phyloP scores from a whole-genome alignment of 768 basidiomycete species.

The Leccinum boreale region DNA sequence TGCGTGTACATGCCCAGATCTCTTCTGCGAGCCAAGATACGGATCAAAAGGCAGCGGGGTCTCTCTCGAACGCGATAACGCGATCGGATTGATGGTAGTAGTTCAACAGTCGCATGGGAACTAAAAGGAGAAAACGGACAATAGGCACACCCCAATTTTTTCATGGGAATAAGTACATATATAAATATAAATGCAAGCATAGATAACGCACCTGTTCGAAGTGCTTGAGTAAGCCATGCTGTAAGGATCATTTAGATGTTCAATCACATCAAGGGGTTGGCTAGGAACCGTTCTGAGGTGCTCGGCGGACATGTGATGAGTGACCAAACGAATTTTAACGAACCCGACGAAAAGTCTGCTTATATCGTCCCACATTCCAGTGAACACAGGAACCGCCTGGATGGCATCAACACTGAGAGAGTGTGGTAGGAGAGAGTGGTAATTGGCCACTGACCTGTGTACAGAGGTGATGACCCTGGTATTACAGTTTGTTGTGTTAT shows the following conservation, averaged over 20 bases:
- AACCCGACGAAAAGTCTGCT: background rate
- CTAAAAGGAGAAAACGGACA: background rate
- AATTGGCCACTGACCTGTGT: background rate
- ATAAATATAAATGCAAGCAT: background rate
- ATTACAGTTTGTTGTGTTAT: background rate
- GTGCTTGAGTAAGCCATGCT: background rate
- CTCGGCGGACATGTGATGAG: background rate
- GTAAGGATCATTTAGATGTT: background rate
- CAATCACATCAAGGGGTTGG: background rate
- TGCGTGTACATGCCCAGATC: background rate
- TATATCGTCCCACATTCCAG: background rate
- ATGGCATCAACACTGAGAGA: background rate
- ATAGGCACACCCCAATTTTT: no score
- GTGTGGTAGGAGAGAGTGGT: background rate
- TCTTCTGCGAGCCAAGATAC: background rate
- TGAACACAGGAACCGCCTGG: background rate
- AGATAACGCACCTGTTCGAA: background rate
- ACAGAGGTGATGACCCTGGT: background rate
- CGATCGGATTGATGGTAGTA: background rate
- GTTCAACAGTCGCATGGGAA: conserved; percentile 2
- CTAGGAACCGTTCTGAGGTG: no score
- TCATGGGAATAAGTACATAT: background rate
- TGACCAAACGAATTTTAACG: background rate
- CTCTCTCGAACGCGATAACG: background rate
- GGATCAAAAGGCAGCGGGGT: background rate